These are phyloP conservation scores for Pecoramyces ruminantium DNA, from an alignment of 192 early-diverging fungal genomes.

Conservation along the genomic window DNA sequence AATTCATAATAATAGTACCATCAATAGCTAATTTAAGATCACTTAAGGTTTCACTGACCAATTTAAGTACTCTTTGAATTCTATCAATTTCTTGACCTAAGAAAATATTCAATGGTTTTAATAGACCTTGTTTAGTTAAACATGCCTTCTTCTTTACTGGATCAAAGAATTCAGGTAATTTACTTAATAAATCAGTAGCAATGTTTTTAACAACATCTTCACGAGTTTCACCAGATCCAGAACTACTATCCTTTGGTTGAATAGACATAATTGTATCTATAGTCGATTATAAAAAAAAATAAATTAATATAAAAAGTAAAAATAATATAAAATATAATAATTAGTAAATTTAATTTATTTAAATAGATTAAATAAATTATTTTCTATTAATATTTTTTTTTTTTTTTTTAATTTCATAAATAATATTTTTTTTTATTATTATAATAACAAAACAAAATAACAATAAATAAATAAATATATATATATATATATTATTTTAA, in stretches of 20 bases:
- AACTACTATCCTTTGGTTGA: constrained; percentile 41
- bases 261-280: constrained; percentile 48
- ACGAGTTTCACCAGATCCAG: constrained; percentile 35
- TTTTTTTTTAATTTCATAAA: too few species aligned
- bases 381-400: too few species aligned
- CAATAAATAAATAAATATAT: neutral
- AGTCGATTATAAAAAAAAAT: too few species aligned
- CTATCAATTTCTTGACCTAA: constrained; percentile 45
- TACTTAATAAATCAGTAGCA: constrained; percentile 37
- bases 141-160: constrained; percentile 25
- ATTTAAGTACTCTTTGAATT: constrained; percentile 36
- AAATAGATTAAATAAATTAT: too few species aligned
- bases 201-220: constrained; percentile 44
- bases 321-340: too few species aligned
- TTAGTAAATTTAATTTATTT: too few species aligned
- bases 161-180: constrained; percentile 44
- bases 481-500: too few species aligned
- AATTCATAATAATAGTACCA: constrained; percentile 39
- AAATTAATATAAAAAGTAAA: too few species aligned
- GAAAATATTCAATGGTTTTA: constrained; percentile 46
- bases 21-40: constrained; percentile 49
- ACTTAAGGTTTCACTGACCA: constrained; percentile 27
- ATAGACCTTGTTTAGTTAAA: constrained; percentile 27
- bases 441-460: neutral
- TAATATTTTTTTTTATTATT: too few species aligned